These are phyloP conservation scores for Lumnitzera racemosa DNA, from an alignment of 345 rosid species.

Conservation along the genomic window DNA sequence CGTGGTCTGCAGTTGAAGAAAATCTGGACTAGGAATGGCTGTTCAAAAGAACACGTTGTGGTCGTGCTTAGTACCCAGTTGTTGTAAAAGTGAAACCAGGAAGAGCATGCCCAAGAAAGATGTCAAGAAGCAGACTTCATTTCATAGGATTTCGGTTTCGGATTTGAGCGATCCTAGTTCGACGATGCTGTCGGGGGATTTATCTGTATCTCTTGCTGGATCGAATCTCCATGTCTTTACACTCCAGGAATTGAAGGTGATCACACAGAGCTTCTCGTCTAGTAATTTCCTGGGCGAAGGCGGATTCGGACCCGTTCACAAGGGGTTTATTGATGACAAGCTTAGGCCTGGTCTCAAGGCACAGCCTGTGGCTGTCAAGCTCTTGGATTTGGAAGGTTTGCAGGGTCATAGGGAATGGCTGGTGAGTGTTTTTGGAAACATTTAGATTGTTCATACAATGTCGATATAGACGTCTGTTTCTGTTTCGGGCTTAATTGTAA, in stretches of 20 bases:
- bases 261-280: constrained; percentile 67
- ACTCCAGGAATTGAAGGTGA: constrained; percentile 60
- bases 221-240: constrained; percentile 70
- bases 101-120: constrained; percentile 23
- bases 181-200: constrained; percentile 48
- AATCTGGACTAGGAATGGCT: constrained; percentile 20
- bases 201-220: constrained; percentile 71
- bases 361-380: constrained; percentile 87
- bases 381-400: constrained; percentile 66
- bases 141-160: constrained; percentile 43
- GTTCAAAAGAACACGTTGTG: constrained; percentile 43
- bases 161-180: constrained; percentile 73
- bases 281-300: constrained; percentile 79
- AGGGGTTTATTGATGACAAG: constrained; percentile 83
- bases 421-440: constrained; percentile 35
- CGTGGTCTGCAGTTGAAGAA: neutral
- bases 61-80: constrained; percentile 29
- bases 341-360: constrained; percentile 75
- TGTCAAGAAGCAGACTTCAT: constrained; percentile 40
- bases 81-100: constrained; percentile 23
- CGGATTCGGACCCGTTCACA: constrained; percentile 87
- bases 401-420: constrained; percentile 94
- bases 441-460: no score
- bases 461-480: no score
- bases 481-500: neutral